phyloP scores from a whole-genome alignment of 495 filamentous ascomycete species.

The Hyaloscypha finlandica region DNA sequence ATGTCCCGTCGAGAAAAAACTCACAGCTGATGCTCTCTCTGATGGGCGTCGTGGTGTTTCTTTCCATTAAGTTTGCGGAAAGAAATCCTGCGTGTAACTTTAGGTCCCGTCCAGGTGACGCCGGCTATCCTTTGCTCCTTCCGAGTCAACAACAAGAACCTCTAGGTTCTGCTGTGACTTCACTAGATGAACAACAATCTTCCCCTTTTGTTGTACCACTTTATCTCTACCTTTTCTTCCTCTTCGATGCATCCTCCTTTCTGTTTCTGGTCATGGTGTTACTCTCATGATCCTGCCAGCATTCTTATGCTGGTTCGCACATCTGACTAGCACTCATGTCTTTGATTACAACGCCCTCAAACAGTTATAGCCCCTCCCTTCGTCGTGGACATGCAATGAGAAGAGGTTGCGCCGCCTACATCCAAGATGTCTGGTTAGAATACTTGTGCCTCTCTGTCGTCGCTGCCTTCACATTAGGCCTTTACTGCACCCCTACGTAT shows the following conservation, averaged over 20 bases:
- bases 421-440: constrained; percentile 1
- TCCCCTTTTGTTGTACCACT: not conserved
- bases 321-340: not conserved
- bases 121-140: not conserved
- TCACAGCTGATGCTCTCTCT: not conserved
- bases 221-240: not conserved
- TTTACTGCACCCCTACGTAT: constrained; percentile 7
- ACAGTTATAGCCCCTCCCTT: not conserved
- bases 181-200: not conserved
- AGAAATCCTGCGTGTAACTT: too few species aligned
- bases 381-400: not conserved
- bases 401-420: not conserved
- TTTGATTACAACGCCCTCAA: not conserved
- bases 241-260: not conserved
- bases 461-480: not conserved
- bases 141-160: not conserved
- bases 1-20: not conserved
- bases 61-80: too few species aligned
- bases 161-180: not conserved
- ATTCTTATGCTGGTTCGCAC: not conserved
- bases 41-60: too few species aligned
- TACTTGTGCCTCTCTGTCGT: not conserved
- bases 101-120: too few species aligned
- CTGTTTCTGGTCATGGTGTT: not conserved
- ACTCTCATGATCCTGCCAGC: not conserved